Base-by-base conservation (phyloP, 2,329 filamentous ascomycete species). In the Phialemonium atrogriseum region DNA sequence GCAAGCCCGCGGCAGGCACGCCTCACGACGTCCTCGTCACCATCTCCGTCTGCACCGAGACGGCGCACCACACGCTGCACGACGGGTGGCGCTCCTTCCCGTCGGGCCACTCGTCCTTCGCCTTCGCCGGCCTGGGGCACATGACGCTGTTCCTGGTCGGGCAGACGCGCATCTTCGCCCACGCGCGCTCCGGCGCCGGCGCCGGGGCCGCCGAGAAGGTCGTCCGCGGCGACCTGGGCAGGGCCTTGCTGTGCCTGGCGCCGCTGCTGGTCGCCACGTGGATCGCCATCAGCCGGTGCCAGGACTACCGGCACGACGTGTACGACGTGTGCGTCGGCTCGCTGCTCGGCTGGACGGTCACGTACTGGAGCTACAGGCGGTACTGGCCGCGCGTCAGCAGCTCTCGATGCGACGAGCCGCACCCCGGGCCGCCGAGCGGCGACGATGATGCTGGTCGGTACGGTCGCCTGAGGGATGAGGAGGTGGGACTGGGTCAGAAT, bases 1-100 rank as follows among this genome's bases (percentile, higher is more conserved):
- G 91, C 59, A 79, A 83, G 42, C 88, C 91, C 1, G 60, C 48
- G 1, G 19, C 50, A 0, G 62, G 56, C 20, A 73, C 72, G 3
- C 60, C 67, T 24, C 51, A 50, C 5, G 49, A 70, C 42, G 54
- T 57, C 4, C 64, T 82, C 2, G 77, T 83, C 22, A 75, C 70
- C 11, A 72, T 80, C 30, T 67, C 73, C 19, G 72, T 88, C 3
- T 93, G 85, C 62, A 88, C 82, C 9, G 70, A 87, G 46, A 70
- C 73, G 2, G 55, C 77, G 45, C 71, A 74, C 38, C 80, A 84
- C 51, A 64, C 65, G 2, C 67, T 93, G 4, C 80, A 91, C 41
- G 85, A 93, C 46, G 85, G 84, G 11, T 89, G 84, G 80, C 75
- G 85, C 24, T 84, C 78, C 14, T 93, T 91, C 45, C 85, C 85